phyloP scores from a whole-genome alignment of 306 rosid genomes.

The Betula pendula region DNA sequence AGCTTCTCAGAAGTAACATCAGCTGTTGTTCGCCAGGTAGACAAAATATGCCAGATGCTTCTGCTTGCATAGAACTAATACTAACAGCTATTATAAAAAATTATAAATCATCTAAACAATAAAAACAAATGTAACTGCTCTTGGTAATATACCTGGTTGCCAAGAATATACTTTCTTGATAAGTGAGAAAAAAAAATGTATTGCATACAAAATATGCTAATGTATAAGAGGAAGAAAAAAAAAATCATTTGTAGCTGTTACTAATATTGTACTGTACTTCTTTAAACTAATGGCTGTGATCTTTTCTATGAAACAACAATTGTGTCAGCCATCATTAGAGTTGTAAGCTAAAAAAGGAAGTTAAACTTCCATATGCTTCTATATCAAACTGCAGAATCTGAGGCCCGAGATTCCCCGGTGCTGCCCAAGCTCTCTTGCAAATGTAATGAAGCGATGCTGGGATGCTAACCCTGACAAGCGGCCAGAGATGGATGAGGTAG shows the following conservation, averaged over 20 bases:
- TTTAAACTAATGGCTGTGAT: neutral
- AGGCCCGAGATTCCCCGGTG: slow-evolving; percentile 98
- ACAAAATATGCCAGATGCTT: slow-evolving; percentile 15
- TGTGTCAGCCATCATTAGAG: neutral
- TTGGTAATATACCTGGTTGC: neutral
- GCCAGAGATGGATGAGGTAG: slow-evolving; percentile 98
- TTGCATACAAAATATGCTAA: no score
- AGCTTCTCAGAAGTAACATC: slow-evolving; percentile 97
- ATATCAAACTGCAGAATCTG: slow-evolving; percentile 70
- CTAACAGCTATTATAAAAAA: neutral
- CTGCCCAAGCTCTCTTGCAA: slow-evolving; percentile 96
- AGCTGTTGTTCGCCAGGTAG: slow-evolving; percentile 90
- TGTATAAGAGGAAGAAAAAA: no score
- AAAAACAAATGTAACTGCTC: neutral
- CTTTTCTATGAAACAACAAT: neutral
- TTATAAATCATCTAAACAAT: neutral
- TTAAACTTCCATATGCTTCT: slow-evolving; percentile 9
- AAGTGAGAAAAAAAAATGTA: no score
- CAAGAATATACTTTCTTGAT: no score
- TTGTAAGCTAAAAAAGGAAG: slow-evolving; percentile 11
- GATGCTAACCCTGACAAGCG: slow-evolving; percentile 94
- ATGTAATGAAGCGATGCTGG: slow-evolving; percentile 99
- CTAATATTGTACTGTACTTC: neutral
- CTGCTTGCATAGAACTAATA: slow-evolving; percentile 15
- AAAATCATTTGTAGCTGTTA: no score